Percentiles rank a stretch among this genome's conserved stretches.
Conservation (phyloP, 352 stramenopile species). For the Phytophthora lateralis region DNA sequence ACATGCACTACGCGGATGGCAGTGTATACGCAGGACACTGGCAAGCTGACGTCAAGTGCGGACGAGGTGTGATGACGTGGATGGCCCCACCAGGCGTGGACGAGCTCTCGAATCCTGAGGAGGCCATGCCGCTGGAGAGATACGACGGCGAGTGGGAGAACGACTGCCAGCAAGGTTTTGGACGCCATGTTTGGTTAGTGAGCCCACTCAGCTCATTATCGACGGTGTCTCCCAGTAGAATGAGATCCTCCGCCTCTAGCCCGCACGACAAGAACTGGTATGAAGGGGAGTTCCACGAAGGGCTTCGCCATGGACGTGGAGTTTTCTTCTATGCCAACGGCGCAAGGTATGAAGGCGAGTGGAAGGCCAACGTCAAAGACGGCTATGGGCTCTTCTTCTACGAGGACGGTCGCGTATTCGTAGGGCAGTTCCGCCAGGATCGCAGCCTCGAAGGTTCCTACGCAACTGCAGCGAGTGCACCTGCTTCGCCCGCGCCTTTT, state of each 20-base stretch:
- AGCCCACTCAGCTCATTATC: slow-evolving; percentile 4
- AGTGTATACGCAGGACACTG: slow-evolving; percentile 80
- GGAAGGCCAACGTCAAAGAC: slow-evolving; percentile 82
- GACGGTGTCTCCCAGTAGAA: slow-evolving; percentile 7
- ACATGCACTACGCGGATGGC: slow-evolving; percentile 68
- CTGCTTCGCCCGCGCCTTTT: neutral
- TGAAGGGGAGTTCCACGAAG: slow-evolving; percentile 74
- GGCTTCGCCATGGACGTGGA: slow-evolving; percentile 67
- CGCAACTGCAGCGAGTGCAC: slow-evolving; percentile 18
- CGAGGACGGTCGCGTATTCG: slow-evolving; percentile 67
- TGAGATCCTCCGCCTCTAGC: slow-evolving; percentile 1
- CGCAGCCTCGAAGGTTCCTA: slow-evolving; percentile 41
- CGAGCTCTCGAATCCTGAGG: slow-evolving; percentile 8
- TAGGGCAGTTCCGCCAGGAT: slow-evolving; percentile 53
- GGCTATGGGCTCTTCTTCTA: slow-evolving; percentile 74
- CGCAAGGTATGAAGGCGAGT: slow-evolving; percentile 83
- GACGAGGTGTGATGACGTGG: slow-evolving; percentile 86
- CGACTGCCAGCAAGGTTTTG: slow-evolving; percentile 79
- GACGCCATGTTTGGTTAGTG: slow-evolving; percentile 78
- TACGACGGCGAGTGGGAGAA: slow-evolving; percentile 81
- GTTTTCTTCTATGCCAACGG: slow-evolving; percentile 90
- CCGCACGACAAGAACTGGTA: slow-evolving; percentile 83
- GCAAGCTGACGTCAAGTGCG: slow-evolving; percentile 67
- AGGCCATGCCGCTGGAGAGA: slow-evolving; percentile 40
- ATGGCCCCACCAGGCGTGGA: slow-evolving; percentile 9